These are phyloP conservation scores for Ilex aquifolium DNA, from an alignment of 257 asterid genomes.

Conservation along the genomic window DNA sequence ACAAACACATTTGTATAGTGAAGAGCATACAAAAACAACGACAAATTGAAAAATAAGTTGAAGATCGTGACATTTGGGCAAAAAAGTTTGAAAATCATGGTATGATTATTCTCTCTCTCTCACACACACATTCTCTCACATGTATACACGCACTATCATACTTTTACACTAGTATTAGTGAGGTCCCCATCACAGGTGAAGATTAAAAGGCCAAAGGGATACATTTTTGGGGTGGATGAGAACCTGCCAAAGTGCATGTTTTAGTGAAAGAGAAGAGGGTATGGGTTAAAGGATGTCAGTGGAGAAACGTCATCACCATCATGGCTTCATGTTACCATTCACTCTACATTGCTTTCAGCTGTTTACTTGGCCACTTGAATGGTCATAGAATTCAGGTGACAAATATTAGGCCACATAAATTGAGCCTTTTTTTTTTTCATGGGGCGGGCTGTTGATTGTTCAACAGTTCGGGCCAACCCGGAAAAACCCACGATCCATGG, in stretches of 20 bases:
- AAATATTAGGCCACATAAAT: too few relatives aligned
- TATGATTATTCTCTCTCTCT: not conserved
- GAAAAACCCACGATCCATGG: too few relatives aligned
- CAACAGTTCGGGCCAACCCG: too few relatives aligned
- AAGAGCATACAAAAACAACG: too few relatives aligned
- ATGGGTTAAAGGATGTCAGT: constrained; percentile 18
- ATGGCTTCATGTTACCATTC: constrained; percentile 5
- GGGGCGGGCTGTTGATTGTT: too few relatives aligned
- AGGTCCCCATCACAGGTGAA: constrained; percentile 25
- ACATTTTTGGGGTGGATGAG: constrained; percentile 25
- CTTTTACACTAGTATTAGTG: not conserved
- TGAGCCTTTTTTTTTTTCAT: too few relatives aligned
- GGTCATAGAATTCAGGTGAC: too few relatives aligned
- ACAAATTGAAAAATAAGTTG: too few relatives aligned
- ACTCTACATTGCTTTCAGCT: constrained; percentile 5
- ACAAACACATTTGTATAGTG: too few relatives aligned
- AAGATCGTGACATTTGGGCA: too few relatives aligned
- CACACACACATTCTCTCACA: too few relatives aligned
- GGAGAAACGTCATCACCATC: constrained; percentile 19
- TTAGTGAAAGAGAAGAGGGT: constrained; percentile 23
- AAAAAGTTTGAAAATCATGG: too few relatives aligned
- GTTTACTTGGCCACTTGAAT: not conserved
- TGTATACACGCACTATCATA: not conserved
- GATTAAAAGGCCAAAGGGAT: constrained; percentile 21
- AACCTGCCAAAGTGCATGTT: constrained; percentile 22